Base-by-base conservation (phyloP, 371 early-diverging fungal genomes). In the Zopfochytrium polystomum region DNA sequence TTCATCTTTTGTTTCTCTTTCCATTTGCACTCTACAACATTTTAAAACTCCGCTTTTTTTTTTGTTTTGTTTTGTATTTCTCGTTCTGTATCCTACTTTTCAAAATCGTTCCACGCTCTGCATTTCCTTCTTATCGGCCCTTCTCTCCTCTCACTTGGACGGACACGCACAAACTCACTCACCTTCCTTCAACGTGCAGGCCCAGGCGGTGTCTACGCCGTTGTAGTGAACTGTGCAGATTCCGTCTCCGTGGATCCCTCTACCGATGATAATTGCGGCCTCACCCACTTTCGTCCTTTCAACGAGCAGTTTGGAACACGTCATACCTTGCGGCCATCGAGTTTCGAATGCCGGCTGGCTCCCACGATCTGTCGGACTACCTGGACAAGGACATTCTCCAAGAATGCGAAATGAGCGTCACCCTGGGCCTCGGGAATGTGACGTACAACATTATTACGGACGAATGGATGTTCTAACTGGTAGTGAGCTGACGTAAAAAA, bases 401-500 rank as follows among this genome's bases (percentile, higher is more conserved):
- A 33, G 3, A 6, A 11, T 61, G 62, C 27, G n/a, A n/a, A 0
- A 20, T 54, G 30, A 6, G 4, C 31, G 45, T 42, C 15, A 27
- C 47, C 23, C 29, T 54, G 26, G 46, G 32, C 1, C 11, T 4
- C 15, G 62, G 62, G 7, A 1, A 13, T 6, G 46, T 61, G 18
- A 52, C 31, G 32, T 31, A 31, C n/a, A 47, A 1, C 7, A 54
- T 61, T 54, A 30, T 53, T 1, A 33, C 45, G 1, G 62, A 61
- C 47, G 62, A 61, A 47, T 61, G 62, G 6, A 46, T 9, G 47
- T 61, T 53, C 33, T 46, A 7, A 52, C 60, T 9, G 60, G 52
- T 3, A 52, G 60, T 1, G 23, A 50, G 42, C 34, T 60, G 23
- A n/a, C 34, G 1, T 22, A 42, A n/a, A n/a, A n/a, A n/a, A n/a